phyloP scores from a whole-genome alignment of 495 filamentous ascomycete genomes.

The Hypomontagnella monticulosa region DNA sequence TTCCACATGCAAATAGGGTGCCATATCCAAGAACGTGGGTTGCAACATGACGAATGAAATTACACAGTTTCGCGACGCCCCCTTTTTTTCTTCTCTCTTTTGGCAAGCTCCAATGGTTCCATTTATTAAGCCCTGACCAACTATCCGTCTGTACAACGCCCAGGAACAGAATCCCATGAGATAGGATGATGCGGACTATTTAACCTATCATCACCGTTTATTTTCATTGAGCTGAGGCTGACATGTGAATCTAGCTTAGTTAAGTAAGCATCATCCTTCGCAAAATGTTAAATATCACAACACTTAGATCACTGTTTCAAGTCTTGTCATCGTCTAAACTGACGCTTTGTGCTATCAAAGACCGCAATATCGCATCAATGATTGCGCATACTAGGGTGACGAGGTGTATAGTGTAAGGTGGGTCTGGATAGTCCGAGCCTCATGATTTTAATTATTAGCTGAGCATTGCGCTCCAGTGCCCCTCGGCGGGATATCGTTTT shows the following conservation, averaged over 20 bases:
- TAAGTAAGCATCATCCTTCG: neutral
- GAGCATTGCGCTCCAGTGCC: constrained; percentile 8
- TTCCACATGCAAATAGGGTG: constrained; percentile 39
- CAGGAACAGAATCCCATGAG: neutral
- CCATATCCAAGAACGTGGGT: constrained; percentile 31
- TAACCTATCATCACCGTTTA: neutral
- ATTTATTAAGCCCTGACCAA: neutral
- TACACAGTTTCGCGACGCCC: constrained; percentile 1
- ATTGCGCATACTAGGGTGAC: no score
- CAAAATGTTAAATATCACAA: no score
- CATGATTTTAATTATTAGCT: constrained; percentile 38
- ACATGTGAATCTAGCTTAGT: constrained; percentile 16
- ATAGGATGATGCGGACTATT: neutral
- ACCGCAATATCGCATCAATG: no score
- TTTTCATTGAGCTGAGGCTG: constrained; percentile 1
- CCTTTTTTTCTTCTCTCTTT: constrained; percentile 19
- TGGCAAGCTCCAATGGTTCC: constrained; percentile 18
- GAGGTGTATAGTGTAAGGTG: neutral
- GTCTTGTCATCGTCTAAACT: no score
- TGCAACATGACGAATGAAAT: constrained; percentile 24
- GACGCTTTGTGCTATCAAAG: no score
- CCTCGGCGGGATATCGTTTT: constrained; percentile 23
- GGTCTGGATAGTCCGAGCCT: constrained; percentile 4
- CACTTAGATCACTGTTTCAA: no score
- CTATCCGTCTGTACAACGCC: neutral